phyloP scores from a whole-genome alignment of 2,329 filamentous ascomycete genomes.

The Colletotrichum salicis region DNA sequence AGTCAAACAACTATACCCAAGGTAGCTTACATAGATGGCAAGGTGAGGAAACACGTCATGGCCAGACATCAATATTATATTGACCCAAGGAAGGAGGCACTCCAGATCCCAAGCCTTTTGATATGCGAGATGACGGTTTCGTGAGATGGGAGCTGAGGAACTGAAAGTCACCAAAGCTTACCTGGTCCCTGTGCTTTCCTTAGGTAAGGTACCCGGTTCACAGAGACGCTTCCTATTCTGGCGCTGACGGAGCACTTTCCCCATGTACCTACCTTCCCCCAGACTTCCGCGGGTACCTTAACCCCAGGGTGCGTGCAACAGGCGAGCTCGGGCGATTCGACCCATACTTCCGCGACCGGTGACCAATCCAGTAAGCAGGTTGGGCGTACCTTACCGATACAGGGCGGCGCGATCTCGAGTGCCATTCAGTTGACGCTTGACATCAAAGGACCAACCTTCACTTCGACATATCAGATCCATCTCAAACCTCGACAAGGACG shows the following conservation, averaged over 20 bases:
- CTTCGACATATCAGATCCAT: slow-evolving; percentile 25
- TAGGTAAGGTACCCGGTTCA: background rate
- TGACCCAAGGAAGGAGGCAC: background rate
- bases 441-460: slow-evolving; percentile 13
- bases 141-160: background rate
- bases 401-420: slow-evolving; percentile 29
- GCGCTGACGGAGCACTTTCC: background rate
- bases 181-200: background rate
- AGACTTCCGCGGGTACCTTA: slow-evolving; percentile 1
- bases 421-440: slow-evolving; percentile 17
- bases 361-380: slow-evolving; percentile 33
- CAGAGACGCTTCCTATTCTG: background rate
- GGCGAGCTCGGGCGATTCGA: slow-evolving; percentile 16
- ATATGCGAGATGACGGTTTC: background rate
- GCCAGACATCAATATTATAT: background rate
- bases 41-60: background rate
- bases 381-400: slow-evolving; percentile 15
- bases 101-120: background rate
- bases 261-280: slow-evolving; percentile 23
- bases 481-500: slow-evolving; percentile 14
- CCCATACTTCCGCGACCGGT: slow-evolving; percentile 23
- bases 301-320: slow-evolving; percentile 16
- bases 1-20: background rate
- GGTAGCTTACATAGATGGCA: background rate
- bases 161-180: background rate